These are phyloP conservation scores for Ascochyta viciae-villosae DNA, from an alignment of 2,329 filamentous ascomycete species.

Conservation along the genomic window DNA sequence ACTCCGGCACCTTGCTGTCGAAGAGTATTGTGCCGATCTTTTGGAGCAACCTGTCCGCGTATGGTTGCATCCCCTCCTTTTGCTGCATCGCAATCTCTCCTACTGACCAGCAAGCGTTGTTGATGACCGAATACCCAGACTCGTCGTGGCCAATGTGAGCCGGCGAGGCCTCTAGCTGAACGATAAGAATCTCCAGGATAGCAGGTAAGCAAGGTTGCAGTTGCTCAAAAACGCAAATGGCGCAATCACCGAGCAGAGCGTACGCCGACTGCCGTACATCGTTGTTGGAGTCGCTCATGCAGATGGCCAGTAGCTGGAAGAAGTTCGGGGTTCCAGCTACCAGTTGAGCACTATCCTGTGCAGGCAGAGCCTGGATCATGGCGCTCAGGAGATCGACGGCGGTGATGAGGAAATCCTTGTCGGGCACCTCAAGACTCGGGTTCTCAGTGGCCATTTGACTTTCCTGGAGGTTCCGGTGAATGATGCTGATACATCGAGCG, in stretches of 20 bases:
- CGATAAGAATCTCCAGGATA: constrained; percentile 81
- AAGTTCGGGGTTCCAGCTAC: constrained; percentile 79
- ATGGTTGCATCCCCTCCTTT: constrained; percentile 75
- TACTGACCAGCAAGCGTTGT: constrained; percentile 97
- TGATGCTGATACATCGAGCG: constrained; percentile 84
- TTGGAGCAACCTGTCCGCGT: constrained; percentile 77
- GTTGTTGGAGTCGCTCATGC: constrained; percentile 88
- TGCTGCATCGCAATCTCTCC: constrained; percentile 89
- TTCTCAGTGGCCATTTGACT: constrained; percentile 74
- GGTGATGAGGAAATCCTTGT: constrained; percentile 97
- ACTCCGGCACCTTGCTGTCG: constrained; percentile 83
- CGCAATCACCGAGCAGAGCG: constrained; percentile 90
- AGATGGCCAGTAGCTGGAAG: constrained; percentile 89
- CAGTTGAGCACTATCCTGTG: constrained; percentile 75
- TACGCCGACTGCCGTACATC: constrained; percentile 97
- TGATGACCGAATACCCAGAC: constrained; percentile 87
- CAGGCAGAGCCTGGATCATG: constrained; percentile 86
- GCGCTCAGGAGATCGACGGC: constrained; percentile 92
- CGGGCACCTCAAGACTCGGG: constrained; percentile 74
- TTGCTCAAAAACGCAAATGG: constrained; percentile 87
- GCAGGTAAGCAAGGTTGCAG: constrained; percentile 75
- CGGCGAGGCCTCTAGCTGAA: constrained; percentile 76
- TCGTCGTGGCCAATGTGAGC: constrained; percentile 82
- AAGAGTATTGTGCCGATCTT: constrained; percentile 82
- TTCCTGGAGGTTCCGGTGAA: constrained; percentile 88